phyloP scores from a whole-genome alignment of 768 basidiomycete species.

The Leccinum fibrillosum region DNA sequence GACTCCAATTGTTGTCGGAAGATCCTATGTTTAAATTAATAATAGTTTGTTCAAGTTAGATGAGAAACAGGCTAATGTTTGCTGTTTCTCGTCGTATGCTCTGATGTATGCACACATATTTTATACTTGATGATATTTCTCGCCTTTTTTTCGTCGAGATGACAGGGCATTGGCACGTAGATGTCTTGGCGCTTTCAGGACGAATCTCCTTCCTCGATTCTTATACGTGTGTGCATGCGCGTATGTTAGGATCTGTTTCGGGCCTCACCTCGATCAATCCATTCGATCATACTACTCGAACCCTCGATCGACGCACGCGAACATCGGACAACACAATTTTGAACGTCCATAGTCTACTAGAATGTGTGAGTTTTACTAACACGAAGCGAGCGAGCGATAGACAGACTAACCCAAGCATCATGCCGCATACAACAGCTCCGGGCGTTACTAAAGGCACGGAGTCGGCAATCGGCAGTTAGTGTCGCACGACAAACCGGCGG shows the following conservation, averaged over 20 bases:
- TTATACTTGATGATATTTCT: background rate
- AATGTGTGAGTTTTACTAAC: no score
- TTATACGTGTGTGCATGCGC: no score
- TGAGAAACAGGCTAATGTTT: no score
- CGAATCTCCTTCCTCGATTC: no score
- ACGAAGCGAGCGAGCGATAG: no score
- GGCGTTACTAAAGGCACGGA: background rate
- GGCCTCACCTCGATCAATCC: background rate
- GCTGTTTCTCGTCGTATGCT: no score
- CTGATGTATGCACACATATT: no score
- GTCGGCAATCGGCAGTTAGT: background rate
- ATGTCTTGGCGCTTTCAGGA: background rate
- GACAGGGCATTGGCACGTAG: background rate
- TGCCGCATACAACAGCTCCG: background rate
- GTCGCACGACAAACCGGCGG: no score
- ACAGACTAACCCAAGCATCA: no score
- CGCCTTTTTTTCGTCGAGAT: background rate
- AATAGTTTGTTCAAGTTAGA: no score
- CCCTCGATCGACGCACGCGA: background rate
- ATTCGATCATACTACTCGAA: background rate
- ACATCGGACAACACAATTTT: no score
- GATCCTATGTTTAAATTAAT: background rate
- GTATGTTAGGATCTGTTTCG: background rate
- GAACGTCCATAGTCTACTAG: no score
- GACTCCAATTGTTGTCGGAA: background rate